Evolutionary conservation across 176 grass and related monocot genomes (phyloP).

Genomic region (Oryza meridionalis): DNA sequence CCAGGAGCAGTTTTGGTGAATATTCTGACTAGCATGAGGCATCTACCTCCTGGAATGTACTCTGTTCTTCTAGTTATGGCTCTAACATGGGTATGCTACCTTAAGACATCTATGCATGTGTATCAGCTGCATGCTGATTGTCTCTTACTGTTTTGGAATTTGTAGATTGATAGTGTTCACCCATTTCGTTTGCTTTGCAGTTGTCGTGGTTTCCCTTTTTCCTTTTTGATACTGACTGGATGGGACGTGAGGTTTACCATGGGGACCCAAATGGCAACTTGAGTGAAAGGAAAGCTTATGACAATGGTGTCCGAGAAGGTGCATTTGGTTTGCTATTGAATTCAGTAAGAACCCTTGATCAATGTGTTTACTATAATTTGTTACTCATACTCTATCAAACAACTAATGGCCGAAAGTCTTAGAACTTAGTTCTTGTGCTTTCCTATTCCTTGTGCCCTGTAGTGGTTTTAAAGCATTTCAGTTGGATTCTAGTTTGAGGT

Average conservation of each 20-base stretch:
- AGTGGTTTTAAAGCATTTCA: background rate
- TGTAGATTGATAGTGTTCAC: slow-evolving; percentile 22
- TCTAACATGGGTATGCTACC: slow-evolving; percentile 82
- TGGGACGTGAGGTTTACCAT: slow-evolving; percentile 97
- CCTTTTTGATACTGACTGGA: slow-evolving; percentile 99
- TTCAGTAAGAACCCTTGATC: slow-evolving; percentile 80
- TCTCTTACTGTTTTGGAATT: background rate
- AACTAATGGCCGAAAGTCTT: background rate
- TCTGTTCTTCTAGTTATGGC: slow-evolving; percentile 97
- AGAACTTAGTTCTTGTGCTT: background rate
- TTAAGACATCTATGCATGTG: background rate
- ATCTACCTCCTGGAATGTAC: slow-evolving; percentile 89
- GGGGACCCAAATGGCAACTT: slow-evolving; percentile 86
- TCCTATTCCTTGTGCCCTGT: background rate
- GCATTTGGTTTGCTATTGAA: slow-evolving; percentile 99
- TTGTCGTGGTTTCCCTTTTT: slow-evolving; percentile 99
- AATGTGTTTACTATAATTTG: slow-evolving; percentile 32
- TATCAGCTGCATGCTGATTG: background rate
- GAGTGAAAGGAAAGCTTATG: slow-evolving; percentile 65
- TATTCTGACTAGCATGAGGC: slow-evolving; percentile 95
- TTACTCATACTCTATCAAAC: background rate
- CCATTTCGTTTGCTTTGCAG: slow-evolving; percentile 51
- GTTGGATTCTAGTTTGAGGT: background rate
- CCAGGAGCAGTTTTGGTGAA: slow-evolving; percentile 93
- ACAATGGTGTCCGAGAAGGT: slow-evolving; percentile 97